These are phyloP conservation scores for Alternaria conjuncta DNA, from an alignment of 2,329 filamentous ascomycete genomes.

Conservation along the genomic window DNA sequence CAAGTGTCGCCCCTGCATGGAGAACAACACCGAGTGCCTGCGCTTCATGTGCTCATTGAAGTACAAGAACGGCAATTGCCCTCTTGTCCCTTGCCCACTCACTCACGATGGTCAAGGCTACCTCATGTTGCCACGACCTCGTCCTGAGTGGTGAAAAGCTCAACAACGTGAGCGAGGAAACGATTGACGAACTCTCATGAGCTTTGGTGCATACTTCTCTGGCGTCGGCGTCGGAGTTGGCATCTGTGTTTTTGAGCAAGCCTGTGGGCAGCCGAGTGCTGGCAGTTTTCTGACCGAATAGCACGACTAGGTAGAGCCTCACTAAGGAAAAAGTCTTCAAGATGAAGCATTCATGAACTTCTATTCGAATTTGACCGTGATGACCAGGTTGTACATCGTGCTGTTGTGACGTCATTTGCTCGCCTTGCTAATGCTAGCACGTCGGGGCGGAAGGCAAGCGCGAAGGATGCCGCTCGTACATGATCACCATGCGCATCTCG, in stretches of 20 bases:
- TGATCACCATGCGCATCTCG: background rate
- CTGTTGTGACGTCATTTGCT: background rate
- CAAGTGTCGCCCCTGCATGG: slow-evolving; percentile 32
- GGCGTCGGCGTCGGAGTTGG: background rate
- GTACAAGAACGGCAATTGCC: slow-evolving; percentile 32
- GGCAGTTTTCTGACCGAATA: background rate
- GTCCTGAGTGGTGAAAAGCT: slow-evolving; percentile 26
- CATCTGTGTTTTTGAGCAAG: background rate
- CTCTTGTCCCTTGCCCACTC: slow-evolving; percentile 27
- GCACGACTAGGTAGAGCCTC: background rate
- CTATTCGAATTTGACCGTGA: background rate
- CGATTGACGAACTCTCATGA: background rate
- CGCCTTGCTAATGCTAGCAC: background rate
- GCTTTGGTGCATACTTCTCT: background rate
- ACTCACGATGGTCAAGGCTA: slow-evolving; percentile 28
- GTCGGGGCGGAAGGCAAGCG: background rate
- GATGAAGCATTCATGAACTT: background rate
- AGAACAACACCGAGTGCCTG: slow-evolving; percentile 23
- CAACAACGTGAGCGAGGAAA: background rate
- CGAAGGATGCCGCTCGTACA: background rate
- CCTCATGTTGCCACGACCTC: slow-evolving; percentile 13
- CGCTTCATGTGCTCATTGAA: slow-evolving; percentile 39
- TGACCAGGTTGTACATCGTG: background rate
- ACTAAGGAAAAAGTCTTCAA: background rate
- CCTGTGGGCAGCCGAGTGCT: background rate